Evolutionary conservation across 345 rosid species (phyloP).

Genomic region (Odontarrhena argentea): DNA sequence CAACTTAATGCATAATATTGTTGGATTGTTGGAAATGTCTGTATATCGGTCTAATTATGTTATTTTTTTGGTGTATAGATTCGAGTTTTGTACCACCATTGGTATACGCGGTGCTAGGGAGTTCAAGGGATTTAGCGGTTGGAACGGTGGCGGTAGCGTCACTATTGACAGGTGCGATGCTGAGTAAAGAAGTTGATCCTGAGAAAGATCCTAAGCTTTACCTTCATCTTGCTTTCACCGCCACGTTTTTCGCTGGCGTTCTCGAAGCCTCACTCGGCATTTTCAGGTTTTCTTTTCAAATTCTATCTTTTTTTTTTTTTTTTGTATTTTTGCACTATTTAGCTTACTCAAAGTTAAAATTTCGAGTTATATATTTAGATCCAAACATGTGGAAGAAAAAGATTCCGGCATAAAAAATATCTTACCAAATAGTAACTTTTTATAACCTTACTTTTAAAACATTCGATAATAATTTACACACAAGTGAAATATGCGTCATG

Average conservation of each 20-base stretch:
- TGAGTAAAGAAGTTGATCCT: slow-evolving; percentile 71
- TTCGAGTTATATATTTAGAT: background rate
- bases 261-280: slow-evolving; percentile 87
- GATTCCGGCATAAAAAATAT: slow-evolving; percentile 14
- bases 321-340: too few species aligned
- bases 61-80: slow-evolving; percentile 47
- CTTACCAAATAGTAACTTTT: slow-evolving; percentile 21
- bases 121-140: slow-evolving; percentile 89
- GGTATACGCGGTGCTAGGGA: slow-evolving; percentile 95
- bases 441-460: background rate
- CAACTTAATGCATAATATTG: too few species aligned
- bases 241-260: slow-evolving; percentile 86
- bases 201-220: slow-evolving; percentile 62
- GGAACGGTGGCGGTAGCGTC: slow-evolving; percentile 94
- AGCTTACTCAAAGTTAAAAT: background rate
- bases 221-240: slow-evolving; percentile 73
- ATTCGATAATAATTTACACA: background rate
- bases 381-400: slow-evolving; percentile 15
- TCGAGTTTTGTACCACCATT: slow-evolving; percentile 94
- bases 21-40: too few species aligned
- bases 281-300: slow-evolving; percentile 54
- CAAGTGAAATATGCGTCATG: background rate
- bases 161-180: slow-evolving; percentile 68
- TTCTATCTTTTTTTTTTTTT: background rate
- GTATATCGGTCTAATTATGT: background rate